Conservation (phyloP, 768 basidiomycete species). For the Infundibulicybe gibba region DNA sequence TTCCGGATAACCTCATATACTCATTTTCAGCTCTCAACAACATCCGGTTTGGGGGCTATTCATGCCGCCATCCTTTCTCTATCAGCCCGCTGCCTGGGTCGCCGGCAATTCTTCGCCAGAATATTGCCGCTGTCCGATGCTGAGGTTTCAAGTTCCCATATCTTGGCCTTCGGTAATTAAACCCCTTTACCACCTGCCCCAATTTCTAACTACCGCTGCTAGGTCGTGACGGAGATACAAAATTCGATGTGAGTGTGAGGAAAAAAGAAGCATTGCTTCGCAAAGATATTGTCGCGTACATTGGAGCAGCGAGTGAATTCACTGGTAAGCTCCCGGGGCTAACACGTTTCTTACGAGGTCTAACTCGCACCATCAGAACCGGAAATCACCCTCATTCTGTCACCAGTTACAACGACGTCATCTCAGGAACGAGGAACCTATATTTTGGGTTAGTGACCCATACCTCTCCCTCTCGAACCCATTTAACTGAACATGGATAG, state of each 20-base stretch:
- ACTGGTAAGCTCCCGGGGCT: conserved; percentile 38
- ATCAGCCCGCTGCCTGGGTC: conserved; percentile 66
- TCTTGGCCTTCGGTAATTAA: conserved; percentile 48
- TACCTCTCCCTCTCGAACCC: background rate
- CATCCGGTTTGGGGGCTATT: conserved; percentile 80
- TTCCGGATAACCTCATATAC: background rate
- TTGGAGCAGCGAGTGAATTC: conserved; percentile 70
- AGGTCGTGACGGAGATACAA: conserved; percentile 53
- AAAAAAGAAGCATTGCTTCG: conserved; percentile 55
- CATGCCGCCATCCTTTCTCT: conserved; percentile 77
- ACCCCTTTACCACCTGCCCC: background rate
- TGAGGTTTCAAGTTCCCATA: conserved; percentile 54
- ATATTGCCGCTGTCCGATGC: conserved; percentile 64
- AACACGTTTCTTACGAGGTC: background rate
- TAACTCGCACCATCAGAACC: conserved; percentile 42
- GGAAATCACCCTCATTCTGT: conserved; percentile 68
- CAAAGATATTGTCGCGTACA: conserved; percentile 61
- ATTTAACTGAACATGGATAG: conserved; percentile 28
- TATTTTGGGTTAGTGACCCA: conserved; percentile 46
- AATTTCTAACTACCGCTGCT: background rate
- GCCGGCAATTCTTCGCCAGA: conserved; percentile 50
- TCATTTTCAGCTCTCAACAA: conserved; percentile 44
- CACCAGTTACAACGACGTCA: conserved; percentile 58
- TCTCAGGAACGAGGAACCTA: conserved; percentile 47
- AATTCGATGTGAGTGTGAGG: conserved; percentile 56